A percentile compares a stretch with the other conserved stretches of the same genome.
Conservation (phyloP, 1,139 yeast species). For the Saccharomycopsis crataegensis region DNA sequence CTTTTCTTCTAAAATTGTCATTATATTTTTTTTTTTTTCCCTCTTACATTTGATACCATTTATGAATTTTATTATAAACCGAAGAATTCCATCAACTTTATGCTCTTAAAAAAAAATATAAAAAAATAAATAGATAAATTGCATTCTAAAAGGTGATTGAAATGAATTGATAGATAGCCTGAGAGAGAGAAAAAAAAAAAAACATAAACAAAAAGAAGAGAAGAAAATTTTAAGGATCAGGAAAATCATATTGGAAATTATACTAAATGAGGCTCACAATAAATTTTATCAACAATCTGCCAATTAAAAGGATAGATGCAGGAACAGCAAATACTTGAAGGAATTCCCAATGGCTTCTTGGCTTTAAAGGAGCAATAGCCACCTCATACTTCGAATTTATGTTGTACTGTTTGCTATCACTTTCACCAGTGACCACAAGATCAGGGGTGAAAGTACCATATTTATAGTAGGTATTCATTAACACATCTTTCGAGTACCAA, state of each 20-base stretch:
- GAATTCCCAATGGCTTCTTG: constrained; percentile 25
- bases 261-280: not conserved
- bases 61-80: too few species aligned
- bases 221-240: not conserved
- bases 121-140: too few species aligned
- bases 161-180: too few species aligned
- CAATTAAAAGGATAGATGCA: constrained; percentile 21
- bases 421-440: not conserved
- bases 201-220: not conserved
- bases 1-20: too few species aligned
- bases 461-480: constrained; percentile 52
- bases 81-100: too few species aligned
- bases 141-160: too few species aligned
- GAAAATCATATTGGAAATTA: not conserved
- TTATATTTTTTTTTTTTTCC: too few species aligned
- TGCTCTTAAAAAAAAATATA: too few species aligned
- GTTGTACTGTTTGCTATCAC: not conserved
- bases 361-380: constrained; percentile 23
- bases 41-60: too few species aligned
- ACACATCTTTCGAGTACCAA: constrained; percentile 77
- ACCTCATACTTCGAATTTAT: constrained; percentile 15
- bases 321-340: constrained; percentile 31
- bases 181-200: not conserved
- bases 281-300: constrained; percentile 7
- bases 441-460: constrained; percentile 44